Evolutionary conservation across 768 basidiomycete genomes (phyloP).

Genomic region (Tulasnella sp.): DNA sequence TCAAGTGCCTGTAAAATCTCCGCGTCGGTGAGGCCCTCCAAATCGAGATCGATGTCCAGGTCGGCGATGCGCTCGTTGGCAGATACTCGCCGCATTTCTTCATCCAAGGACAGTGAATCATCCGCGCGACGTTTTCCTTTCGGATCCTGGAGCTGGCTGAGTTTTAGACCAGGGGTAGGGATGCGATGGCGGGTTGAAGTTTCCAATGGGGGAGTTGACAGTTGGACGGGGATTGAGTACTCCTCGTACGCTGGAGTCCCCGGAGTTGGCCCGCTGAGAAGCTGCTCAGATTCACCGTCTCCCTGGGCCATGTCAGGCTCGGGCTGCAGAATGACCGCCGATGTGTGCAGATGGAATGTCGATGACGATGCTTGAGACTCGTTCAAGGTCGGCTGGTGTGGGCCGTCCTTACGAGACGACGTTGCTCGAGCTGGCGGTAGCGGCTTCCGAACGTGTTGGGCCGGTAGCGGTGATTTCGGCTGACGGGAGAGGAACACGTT

Average conservation of each 20-base stretch:
- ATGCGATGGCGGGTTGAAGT: neutral
- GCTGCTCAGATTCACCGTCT: neutral
- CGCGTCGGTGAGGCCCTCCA: neutral
- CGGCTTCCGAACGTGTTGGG: neutral
- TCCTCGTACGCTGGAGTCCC: neutral
- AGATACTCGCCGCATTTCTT: constrained; percentile 8
- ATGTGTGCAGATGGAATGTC: neutral
- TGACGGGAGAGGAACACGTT: neutral
- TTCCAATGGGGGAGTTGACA: neutral
- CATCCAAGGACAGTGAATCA: constrained; percentile 2
- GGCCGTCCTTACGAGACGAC: neutral
- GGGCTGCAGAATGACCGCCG: neutral
- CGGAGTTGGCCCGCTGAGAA: neutral
- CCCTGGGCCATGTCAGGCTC: neutral
- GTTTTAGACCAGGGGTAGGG: neutral
- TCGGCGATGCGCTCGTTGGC: constrained; percentile 10
- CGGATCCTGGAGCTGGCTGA: neutral
- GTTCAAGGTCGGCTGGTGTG: neutral
- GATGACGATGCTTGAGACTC: neutral
- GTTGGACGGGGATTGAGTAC: neutral
- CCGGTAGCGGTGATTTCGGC: neutral
- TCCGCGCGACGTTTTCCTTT: neutral
- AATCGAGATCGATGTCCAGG: neutral
- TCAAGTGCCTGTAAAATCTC: neutral
- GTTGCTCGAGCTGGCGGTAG: neutral